phyloP scores from a whole-genome alignment of 2,329 filamentous ascomycete species.

The Colletotrichum liriopes region DNA sequence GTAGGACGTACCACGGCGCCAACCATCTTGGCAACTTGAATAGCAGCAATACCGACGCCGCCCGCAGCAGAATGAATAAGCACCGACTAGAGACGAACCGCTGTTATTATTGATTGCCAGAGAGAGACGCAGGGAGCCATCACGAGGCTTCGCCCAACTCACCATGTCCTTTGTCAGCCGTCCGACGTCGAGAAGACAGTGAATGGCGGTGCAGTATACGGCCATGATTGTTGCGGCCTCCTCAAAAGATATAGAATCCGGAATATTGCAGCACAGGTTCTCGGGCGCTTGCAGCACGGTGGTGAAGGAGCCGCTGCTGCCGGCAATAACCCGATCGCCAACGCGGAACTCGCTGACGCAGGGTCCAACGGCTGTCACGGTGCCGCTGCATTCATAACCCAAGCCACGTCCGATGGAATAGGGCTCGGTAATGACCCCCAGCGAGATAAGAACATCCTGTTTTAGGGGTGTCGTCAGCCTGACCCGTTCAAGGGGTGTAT shows the following conservation, averaged over 20 bases:
- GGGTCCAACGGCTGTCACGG: slow-evolving; percentile 50
- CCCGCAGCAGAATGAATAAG: slow-evolving; percentile 39
- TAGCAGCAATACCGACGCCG: slow-evolving; percentile 23
- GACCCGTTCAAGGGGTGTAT: too few relatives aligned
- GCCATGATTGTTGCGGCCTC: slow-evolving; percentile 54
- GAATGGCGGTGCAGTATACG: slow-evolving; percentile 52
- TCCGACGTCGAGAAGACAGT: slow-evolving; percentile 50
- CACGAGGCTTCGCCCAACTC: too few relatives aligned
- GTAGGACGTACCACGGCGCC: slow-evolving; percentile 50
- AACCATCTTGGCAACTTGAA: slow-evolving; percentile 22
- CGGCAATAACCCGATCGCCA: slow-evolving; percentile 39
- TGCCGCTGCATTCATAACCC: slow-evolving; percentile 51
- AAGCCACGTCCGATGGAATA: slow-evolving; percentile 22
- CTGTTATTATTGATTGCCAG: too few relatives aligned
- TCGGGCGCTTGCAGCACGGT: not conserved
- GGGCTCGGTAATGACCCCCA: slow-evolving; percentile 16
- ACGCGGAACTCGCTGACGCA: slow-evolving; percentile 48
- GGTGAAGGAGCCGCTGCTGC: not conserved
- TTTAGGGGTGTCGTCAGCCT: not conserved
- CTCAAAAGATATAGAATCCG: slow-evolving; percentile 52
- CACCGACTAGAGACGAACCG: slow-evolving; percentile 46
- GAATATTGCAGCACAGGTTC: slow-evolving; percentile 49
- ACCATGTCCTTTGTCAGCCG: slow-evolving; percentile 46
- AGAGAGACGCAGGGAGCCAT: too few relatives aligned
- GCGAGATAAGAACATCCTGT: not conserved